These are phyloP conservation scores for Globisporangium takayamanum DNA, from an alignment of 352 stramenopile genomes.

Conservation along the genomic window DNA sequence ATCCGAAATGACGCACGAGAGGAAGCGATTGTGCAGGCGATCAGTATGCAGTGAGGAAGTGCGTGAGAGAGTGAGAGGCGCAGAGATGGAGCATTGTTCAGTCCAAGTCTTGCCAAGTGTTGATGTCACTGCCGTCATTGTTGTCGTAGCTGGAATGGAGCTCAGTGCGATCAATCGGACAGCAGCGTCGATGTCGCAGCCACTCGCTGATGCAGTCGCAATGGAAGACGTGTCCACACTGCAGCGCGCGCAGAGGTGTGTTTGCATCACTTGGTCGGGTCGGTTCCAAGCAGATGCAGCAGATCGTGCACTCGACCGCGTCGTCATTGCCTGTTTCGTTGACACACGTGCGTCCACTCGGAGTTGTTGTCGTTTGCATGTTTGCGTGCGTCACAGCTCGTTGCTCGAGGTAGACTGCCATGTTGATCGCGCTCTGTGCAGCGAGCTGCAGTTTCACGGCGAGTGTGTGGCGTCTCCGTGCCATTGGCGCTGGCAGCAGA, in stretches of 20 bases:
- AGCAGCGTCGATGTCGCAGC: conserved; percentile 20
- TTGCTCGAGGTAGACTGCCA: conserved; percentile 11
- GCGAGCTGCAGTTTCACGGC: conserved; percentile 9
- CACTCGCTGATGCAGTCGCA: conserved; percentile 22
- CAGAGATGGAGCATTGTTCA: not conserved
- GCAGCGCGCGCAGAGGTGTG: conserved; percentile 10
- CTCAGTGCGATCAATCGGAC: conserved; percentile 23
- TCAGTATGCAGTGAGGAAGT: conserved; percentile 20
- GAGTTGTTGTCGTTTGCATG: not conserved
- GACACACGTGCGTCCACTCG: not conserved
- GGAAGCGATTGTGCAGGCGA: conserved; percentile 43
- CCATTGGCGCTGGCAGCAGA: not conserved
- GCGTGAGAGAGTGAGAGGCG: not conserved
- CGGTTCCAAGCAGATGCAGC: conserved; percentile 28
- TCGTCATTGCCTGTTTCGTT: not conserved
- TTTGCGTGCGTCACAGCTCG: not conserved
- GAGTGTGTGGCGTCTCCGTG: conserved; percentile 1
- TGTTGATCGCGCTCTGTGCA: conserved; percentile 8
- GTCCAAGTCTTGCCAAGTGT: not conserved
- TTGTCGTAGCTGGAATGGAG: not conserved
- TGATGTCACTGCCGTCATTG: not conserved
- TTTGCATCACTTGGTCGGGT: not conserved
- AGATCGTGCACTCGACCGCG: not conserved
- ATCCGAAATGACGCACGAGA: conserved; percentile 31
- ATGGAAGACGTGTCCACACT: conserved; percentile 30